These are phyloP conservation scores for Rhodamnia argentea DNA, from an alignment of 345 rosid species.

Conservation along the genomic window DNA sequence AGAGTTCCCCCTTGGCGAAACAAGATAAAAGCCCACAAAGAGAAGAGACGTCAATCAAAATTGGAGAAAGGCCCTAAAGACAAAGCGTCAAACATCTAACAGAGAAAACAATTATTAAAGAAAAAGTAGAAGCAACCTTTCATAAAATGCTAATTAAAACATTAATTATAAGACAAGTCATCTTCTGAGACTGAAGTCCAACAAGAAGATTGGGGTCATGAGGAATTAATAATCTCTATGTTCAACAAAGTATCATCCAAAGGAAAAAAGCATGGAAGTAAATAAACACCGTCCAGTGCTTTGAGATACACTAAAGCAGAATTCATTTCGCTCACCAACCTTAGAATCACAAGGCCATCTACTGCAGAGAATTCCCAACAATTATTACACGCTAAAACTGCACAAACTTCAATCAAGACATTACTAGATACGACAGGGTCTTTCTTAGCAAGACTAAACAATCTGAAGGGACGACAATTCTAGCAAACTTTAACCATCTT, in stretches of 20 bases:
- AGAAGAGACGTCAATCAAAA: background rate
- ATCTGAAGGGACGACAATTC: background rate
- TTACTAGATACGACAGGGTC: background rate
- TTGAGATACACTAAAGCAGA: background rate
- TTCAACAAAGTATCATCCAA: background rate
- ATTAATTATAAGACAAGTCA: background rate
- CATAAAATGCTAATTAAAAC: background rate
- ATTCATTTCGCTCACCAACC: background rate
- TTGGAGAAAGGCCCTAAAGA: background rate
- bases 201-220: background rate
- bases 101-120: background rate
- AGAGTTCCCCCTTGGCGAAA: background rate
- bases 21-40: background rate
- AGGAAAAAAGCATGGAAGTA: background rate
- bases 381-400: background rate
- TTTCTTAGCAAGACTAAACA: background rate
- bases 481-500: background rate
- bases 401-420: background rate
- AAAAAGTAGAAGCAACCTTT: background rate
- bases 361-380: background rate
- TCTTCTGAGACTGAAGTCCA: background rate
- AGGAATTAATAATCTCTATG: background rate
- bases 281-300: background rate
- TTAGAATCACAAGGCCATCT: background rate
- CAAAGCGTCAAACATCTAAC: background rate